phyloP scores from a whole-genome alignment of 179 eudicot genomes.

The Beta macrorhiza region DNA sequence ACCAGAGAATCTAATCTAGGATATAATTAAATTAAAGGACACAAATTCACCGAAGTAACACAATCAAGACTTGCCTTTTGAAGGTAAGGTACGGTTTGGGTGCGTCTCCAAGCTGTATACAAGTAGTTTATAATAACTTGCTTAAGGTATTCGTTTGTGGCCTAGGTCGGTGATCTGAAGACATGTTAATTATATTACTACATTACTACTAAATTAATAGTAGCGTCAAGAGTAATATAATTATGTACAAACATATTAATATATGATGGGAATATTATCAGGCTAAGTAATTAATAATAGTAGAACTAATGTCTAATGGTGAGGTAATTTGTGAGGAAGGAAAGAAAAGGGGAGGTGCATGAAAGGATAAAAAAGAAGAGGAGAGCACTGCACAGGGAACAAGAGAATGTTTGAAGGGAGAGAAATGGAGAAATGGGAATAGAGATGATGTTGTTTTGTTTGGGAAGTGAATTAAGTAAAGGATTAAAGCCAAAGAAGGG shows the following conservation, averaged over 20 bases:
- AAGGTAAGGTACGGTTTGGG: neutral
- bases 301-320: neutral
- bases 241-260: neutral
- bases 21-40: too few species aligned
- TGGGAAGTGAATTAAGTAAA: neutral
- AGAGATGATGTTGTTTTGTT: neutral
- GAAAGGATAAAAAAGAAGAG: constrained; percentile 8
- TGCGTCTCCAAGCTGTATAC: constrained; percentile 16
- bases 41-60: too few species aligned
- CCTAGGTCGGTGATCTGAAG: constrained; percentile 24
- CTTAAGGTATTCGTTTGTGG: neutral
- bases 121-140: neutral
- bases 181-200: neutral
- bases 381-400: constrained; percentile 10
- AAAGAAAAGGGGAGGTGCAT: too few species aligned
- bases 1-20: too few species aligned
- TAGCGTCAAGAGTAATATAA: too few species aligned
- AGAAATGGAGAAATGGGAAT: neutral
- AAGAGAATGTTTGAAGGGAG: constrained; percentile 16
- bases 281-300: neutral
- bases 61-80: constrained; percentile 5
- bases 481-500: constrained; percentile 10
- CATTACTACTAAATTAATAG: neutral
- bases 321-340: neutral
- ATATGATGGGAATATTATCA: neutral